Conservation (phyloP, 352 stramenopile species). For the Phytophthora sansomeana region DNA sequence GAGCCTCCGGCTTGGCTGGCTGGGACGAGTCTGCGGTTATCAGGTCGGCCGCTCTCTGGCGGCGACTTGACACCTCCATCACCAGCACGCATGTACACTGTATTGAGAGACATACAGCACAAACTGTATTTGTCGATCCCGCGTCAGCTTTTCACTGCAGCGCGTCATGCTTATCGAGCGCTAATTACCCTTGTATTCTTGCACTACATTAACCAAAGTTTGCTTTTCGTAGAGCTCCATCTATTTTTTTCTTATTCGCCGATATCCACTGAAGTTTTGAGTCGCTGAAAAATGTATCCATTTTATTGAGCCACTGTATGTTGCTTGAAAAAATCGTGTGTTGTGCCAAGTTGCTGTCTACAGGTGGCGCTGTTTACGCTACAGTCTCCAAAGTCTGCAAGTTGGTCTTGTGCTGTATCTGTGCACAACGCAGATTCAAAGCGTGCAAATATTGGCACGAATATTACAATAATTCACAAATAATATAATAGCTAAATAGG, state of each 20-base stretch:
- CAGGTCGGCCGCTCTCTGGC: slow-evolving; percentile 25
- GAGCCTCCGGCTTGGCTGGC: slow-evolving; percentile 22
- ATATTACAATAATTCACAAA: no score
- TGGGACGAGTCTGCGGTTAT: slow-evolving; percentile 30
- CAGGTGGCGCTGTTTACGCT: slow-evolving; percentile 6
- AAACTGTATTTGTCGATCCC: slow-evolving; percentile 24
- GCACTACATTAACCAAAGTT: no score
- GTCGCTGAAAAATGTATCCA: slow-evolving; percentile 20
- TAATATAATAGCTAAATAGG: no score
- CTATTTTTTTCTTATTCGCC: slow-evolving; percentile 36
- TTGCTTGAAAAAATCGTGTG: slow-evolving; percentile 7
- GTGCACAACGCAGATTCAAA: no score
- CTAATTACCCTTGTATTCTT: no score
- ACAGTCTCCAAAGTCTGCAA: not conserved
- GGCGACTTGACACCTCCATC: slow-evolving; percentile 30
- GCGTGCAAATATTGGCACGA: no score
- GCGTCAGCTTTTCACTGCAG: slow-evolving; percentile 11
- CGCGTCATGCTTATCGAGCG: no score
- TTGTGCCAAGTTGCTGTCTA: no score
- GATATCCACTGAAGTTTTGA: slow-evolving; percentile 36
- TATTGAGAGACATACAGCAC: slow-evolving; percentile 39
- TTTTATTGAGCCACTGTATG: slow-evolving; percentile 13
- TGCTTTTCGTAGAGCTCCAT: no score
- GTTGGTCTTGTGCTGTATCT: no score
- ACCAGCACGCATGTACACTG: slow-evolving; percentile 26